A percentile compares a stretch with the other conserved stretches of the same genome.
phyloP scores from a whole-genome alignment of 1,284 basidiomycete genomes.

The Ustilago nuda region DNA sequence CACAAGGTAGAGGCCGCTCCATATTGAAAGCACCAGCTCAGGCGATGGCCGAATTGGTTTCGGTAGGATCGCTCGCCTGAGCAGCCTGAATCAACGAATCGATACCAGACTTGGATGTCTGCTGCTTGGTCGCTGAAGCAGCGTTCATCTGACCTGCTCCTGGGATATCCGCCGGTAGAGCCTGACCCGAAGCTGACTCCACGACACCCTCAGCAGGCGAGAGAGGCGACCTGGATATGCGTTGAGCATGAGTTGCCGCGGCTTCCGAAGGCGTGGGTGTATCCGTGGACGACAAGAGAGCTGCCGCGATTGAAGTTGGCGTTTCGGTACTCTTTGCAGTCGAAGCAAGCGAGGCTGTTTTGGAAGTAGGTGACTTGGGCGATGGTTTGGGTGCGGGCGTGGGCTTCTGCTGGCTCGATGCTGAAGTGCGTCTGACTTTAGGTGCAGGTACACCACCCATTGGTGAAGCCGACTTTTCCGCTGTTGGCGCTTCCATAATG shows the following conservation, averaged over 20 bases:
- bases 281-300: conserved; percentile 40
- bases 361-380: background rate
- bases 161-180: conserved; percentile 30
- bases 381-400: background rate
- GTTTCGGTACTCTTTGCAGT: conserved; percentile 13
- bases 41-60: conserved; percentile 38
- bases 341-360: conserved; percentile 15
- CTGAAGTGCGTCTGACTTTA: conserved; percentile 37
- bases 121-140: conserved; percentile 43
- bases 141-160: conserved; percentile 48
- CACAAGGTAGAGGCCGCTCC: background rate
- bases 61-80: conserved; percentile 29
- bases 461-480: conserved; percentile 14
- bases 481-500: conserved; percentile 2
- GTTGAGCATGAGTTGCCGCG: conserved; percentile 26
- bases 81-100: conserved; percentile 44
- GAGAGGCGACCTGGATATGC: conserved; percentile 27
- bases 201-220: conserved; percentile 21
- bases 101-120: conserved; percentile 34
- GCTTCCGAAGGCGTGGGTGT: conserved; percentile 41
- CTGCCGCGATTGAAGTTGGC: conserved; percentile 39
- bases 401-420: conserved; percentile 20
- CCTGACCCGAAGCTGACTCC: conserved; percentile 38
- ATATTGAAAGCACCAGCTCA: conserved; percentile 1
- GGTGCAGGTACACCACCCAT: conserved; percentile 20